Evolutionary conservation across 2,329 filamentous ascomycete genomes (phyloP).

Genomic region (Blastomyces gilchristii): DNA sequence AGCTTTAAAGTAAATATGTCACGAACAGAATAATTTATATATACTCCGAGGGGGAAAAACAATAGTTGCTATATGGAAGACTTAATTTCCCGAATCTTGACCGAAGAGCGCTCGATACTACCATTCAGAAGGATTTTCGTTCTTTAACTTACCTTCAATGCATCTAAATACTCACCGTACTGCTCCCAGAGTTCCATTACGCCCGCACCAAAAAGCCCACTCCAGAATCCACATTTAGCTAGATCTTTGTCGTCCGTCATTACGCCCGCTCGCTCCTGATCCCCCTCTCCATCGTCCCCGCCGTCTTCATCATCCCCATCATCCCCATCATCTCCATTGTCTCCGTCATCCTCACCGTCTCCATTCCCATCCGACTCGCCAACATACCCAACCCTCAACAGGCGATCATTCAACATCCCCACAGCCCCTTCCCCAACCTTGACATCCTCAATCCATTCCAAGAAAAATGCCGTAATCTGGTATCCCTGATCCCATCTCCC

Average conservation of each 20-base stretch:
- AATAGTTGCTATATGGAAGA: background rate
- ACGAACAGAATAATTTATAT: background rate
- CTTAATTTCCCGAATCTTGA: background rate
- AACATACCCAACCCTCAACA: constrained; percentile 29
- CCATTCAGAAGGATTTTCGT: background rate
- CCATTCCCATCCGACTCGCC: constrained; percentile 18
- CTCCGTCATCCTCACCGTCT: background rate
- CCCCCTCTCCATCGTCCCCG: constrained; percentile 25
- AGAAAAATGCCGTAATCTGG: constrained; percentile 81
- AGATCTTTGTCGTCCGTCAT: background rate
- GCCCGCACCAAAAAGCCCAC: constrained; percentile 49
- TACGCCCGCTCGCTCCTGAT: constrained; percentile 7
- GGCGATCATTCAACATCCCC: constrained; percentile 37
- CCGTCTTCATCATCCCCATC: constrained; percentile 9
- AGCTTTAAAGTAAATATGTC: background rate
- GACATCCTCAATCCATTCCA: constrained; percentile 71
- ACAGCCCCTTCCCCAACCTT: constrained; percentile 60
- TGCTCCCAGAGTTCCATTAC: constrained; percentile 64
- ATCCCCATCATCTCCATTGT: constrained; percentile 24
- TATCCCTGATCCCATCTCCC: constrained; percentile 81
- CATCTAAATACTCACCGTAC: constrained; percentile 49
- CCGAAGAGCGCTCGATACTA: background rate
- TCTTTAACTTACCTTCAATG: background rate
- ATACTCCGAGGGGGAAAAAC: background rate
- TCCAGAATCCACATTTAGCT: constrained; percentile 25